Evolutionary conservation across 2,329 filamentous ascomycete genomes (phyloP).

Genomic region (Westerdykella ornata): DNA sequence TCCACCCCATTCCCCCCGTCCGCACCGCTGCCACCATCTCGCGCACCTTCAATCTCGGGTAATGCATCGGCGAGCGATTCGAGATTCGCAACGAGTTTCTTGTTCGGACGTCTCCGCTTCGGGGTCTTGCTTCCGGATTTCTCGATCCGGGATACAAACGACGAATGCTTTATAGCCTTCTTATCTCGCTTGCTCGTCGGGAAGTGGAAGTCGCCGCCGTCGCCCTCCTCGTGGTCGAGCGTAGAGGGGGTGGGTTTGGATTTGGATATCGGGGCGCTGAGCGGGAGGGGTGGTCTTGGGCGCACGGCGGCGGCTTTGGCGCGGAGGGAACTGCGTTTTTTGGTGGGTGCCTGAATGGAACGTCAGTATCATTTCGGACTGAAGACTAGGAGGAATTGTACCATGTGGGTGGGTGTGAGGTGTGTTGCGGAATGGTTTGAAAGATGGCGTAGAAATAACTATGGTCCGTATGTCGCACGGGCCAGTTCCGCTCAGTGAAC

Average conservation of each 20-base stretch:
- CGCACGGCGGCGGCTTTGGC: conserved; percentile 22
- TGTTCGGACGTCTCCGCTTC: conserved; percentile 62
- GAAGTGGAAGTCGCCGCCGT: conserved; percentile 40
- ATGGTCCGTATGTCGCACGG: no score
- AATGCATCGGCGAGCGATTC: conserved; percentile 74
- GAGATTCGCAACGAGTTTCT: conserved; percentile 71
- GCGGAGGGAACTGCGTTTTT: conserved; percentile 34
- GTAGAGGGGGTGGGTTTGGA: conserved; percentile 37
- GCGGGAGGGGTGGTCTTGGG: not conserved
- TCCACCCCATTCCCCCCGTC: conserved; percentile 24
- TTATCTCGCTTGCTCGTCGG: conserved; percentile 75
- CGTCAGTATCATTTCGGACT: no score
- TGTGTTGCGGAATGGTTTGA: no score
- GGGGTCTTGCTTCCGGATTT: conserved; percentile 52
- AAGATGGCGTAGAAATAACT: no score
- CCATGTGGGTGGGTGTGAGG: no score
- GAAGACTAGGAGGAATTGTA: no score
- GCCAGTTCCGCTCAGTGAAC: no score
- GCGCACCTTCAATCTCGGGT: conserved; percentile 50
- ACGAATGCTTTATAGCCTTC: conserved; percentile 70
- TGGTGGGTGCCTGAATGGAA: conserved; percentile 28
- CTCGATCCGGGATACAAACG: conserved; percentile 69
- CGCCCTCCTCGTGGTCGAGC: no score
- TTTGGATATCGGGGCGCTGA: conserved; percentile 12
- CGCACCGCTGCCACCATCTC: not conserved